A percentile compares a stretch with the other conserved stretches of the same genome.
Evolutionary conservation across 2,329 filamentous ascomycete genomes (phyloP).

Genomic region (Xylariales sp.): DNA sequence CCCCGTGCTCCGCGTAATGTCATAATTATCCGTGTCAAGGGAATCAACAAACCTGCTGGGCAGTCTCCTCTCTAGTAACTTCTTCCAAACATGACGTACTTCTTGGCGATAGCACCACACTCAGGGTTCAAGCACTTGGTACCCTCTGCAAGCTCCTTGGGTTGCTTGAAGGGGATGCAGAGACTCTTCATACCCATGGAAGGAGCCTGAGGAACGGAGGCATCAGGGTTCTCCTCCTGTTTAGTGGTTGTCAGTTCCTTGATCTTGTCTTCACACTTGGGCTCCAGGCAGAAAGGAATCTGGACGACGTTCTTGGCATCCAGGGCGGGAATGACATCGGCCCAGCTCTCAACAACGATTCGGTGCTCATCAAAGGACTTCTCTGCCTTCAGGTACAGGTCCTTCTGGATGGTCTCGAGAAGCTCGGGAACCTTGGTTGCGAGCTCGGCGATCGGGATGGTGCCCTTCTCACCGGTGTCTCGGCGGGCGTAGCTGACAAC

Average conservation of each 20-base stretch:
- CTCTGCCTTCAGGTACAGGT: slow-evolving; percentile 75
- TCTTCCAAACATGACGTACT: slow-evolving; percentile 91
- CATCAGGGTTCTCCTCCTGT: slow-evolving; percentile 49
- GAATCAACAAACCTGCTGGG: no score
- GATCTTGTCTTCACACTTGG: slow-evolving; percentile 86
- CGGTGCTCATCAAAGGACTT: slow-evolving; percentile 75
- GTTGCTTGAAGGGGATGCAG: slow-evolving; percentile 81
- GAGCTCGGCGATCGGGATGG: slow-evolving; percentile 71
- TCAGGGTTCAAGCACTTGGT: slow-evolving; percentile 92
- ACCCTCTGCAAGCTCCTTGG: slow-evolving; percentile 70
- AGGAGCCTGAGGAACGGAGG: slow-evolving; percentile 49
- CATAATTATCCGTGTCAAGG: no score
- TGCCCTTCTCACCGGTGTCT: slow-evolving; percentile 80
- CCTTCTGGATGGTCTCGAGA: slow-evolving; percentile 83
- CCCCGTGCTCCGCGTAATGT: background rate
- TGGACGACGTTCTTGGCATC: slow-evolving; percentile 90
- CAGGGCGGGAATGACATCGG: slow-evolving; percentile 83
- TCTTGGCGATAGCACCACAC: slow-evolving; percentile 70
- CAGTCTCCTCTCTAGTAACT: slow-evolving; percentile 58
- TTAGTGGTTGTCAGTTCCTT: slow-evolving; percentile 86
- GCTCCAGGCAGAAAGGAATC: slow-evolving; percentile 81
- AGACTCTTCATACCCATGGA: slow-evolving; percentile 65
- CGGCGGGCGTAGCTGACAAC: slow-evolving; percentile 83
- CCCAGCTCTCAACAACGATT: slow-evolving; percentile 79
- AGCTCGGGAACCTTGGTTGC: slow-evolving; percentile 70